A percentile compares a stretch with the other conserved stretches of the same genome.
These are phyloP conservation scores for Dactylella cylindrospora DNA, from an alignment of 2,329 filamentous ascomycete genomes.

Conservation along the genomic window DNA sequence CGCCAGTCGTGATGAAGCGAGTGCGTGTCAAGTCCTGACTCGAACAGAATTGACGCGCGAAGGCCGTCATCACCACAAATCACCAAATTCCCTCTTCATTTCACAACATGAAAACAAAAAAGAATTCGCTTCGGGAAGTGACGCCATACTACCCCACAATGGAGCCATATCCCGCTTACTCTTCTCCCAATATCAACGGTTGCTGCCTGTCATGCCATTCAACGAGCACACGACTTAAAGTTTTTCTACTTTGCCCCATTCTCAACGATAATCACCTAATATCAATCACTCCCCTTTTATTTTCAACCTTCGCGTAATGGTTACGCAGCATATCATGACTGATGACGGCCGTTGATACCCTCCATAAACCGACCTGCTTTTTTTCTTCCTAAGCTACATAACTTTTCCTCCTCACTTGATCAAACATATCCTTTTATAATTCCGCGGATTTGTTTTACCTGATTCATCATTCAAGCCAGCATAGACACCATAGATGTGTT, in stretches of 20 bases:
- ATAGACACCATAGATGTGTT: constrained; percentile 45
- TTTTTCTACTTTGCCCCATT: neutral
- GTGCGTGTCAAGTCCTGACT: constrained; percentile 33
- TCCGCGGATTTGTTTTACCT: constrained; percentile 9
- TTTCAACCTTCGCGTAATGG: constrained; percentile 8
- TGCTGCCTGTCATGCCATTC: constrained; percentile 6
- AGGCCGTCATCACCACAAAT: too few relatives aligned
- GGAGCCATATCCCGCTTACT: constrained; percentile 21
- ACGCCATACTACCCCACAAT: constrained; percentile 43
- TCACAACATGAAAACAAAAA: constrained; percentile 36
- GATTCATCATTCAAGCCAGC: constrained; percentile 20
- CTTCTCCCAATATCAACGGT: constrained; percentile 14
- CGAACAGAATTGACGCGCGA: too few relatives aligned
- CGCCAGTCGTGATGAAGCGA: constrained; percentile 35
- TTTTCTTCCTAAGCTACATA: constrained; percentile 14
- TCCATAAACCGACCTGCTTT: constrained; percentile 19
- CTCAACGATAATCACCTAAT: constrained; percentile 18
- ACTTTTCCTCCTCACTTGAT: neutral
- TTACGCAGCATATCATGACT: constrained; percentile 31
- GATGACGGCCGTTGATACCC: constrained; percentile 43
- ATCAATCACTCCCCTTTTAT: constrained; percentile 2
- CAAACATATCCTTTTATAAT: constrained; percentile 23
- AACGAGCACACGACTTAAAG: too few relatives aligned
- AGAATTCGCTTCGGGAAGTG: constrained; percentile 23
- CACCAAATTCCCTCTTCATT: constrained; percentile 22